Conservation (phyloP, 208 protist genomes). For the Leishmania mexicana region DNA sequence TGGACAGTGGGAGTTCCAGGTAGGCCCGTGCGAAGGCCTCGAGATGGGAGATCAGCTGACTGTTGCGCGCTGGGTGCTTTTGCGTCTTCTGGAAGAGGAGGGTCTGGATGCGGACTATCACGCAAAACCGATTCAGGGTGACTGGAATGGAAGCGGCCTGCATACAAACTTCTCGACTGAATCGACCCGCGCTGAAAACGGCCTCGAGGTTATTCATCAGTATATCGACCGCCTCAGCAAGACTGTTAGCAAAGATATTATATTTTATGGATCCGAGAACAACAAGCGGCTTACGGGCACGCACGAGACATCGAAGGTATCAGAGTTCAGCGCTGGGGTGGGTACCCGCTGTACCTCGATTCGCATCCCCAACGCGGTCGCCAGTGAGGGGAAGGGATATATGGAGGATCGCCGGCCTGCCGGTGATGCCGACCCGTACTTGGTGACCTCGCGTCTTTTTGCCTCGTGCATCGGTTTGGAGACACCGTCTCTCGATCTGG, state of each 20-base stretch:
- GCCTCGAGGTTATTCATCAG: conserved; percentile 73
- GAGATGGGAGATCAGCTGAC: conserved; percentile 95
- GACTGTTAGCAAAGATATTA: conserved; percentile 80
- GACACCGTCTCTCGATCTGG: conserved; percentile 55
- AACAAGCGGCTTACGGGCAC: conserved; percentile 84
- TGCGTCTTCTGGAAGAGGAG: conserved; percentile 74
- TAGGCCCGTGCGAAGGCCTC: conserved; percentile 90
- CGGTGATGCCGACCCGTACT: conserved; percentile 96
- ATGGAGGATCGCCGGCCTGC: conserved; percentile 98
- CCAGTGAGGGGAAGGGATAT: conserved; percentile 93
- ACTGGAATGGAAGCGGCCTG: conserved; percentile 98
- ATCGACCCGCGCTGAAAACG: conserved; percentile 78
- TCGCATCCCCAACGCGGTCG: conserved; percentile 95
- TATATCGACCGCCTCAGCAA: conserved; percentile 76
- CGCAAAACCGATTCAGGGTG: conserved; percentile 95
- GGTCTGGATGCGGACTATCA: conserved; percentile 82
- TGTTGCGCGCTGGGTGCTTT: conserved; percentile 93
- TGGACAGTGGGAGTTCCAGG: conserved; percentile 98
- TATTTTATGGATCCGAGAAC: conserved; percentile 89
- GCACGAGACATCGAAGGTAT: conserved; percentile 84
- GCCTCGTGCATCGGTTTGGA: conserved; percentile 72
- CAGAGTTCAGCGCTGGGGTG: conserved; percentile 78
- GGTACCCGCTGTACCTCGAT: conserved; percentile 94
- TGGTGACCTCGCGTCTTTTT: conserved; percentile 94
- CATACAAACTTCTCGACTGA: conserved; percentile 98